Percentiles rank a stretch among this genome's conserved stretches.
These are phyloP conservation scores for Eragrostis nindensis DNA, from an alignment of 176 grass and related monocot genomes.

Conservation along the genomic window DNA sequence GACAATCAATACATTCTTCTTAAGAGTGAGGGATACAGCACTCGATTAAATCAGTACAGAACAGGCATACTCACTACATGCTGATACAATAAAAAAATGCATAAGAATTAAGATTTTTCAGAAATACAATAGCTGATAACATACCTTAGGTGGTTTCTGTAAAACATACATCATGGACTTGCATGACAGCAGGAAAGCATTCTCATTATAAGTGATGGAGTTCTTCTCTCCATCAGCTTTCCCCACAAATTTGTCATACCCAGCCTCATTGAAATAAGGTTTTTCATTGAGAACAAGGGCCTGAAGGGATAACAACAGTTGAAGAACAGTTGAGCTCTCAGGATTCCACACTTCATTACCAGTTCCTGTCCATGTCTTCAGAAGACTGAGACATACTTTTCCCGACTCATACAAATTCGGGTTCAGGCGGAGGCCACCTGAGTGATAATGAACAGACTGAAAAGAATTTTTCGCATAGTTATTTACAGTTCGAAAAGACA, in stretches of 20 bases:
- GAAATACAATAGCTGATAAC: conserved; percentile 1
- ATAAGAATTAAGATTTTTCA: conserved; percentile 20
- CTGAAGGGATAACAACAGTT: conserved; percentile 89
- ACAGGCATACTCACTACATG: not conserved
- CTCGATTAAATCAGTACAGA: not conserved
- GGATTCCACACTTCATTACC: conserved; percentile 91
- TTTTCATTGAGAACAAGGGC: conserved; percentile 98
- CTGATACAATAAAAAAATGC: not conserved
- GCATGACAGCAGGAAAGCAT: conserved; percentile 88
- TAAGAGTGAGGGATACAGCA: conserved; percentile 18
- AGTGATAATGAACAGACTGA: conserved; percentile 90
- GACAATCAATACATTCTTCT: conserved; percentile 13
- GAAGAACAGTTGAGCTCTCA: conserved; percentile 82
- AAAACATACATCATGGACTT: conserved; percentile 90
- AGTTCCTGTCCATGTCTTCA: conserved; percentile 90
- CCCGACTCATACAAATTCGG: conserved; percentile 94
- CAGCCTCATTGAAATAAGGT: conserved; percentile 96
- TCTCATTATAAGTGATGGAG: conserved; percentile 96
- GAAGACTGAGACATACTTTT: conserved; percentile 98
- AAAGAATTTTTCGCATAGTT: conserved; percentile 6
- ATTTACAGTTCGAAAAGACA: conserved; percentile 12
- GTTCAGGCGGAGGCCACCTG: conserved; percentile 85
- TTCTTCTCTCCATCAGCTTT: conserved; percentile 94
- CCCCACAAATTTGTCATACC: conserved; percentile 92
- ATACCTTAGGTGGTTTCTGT: conserved; percentile 86